Conservation (phyloP, 2,329 filamentous ascomycete genomes). For the Lachnellula cervina region DNA sequence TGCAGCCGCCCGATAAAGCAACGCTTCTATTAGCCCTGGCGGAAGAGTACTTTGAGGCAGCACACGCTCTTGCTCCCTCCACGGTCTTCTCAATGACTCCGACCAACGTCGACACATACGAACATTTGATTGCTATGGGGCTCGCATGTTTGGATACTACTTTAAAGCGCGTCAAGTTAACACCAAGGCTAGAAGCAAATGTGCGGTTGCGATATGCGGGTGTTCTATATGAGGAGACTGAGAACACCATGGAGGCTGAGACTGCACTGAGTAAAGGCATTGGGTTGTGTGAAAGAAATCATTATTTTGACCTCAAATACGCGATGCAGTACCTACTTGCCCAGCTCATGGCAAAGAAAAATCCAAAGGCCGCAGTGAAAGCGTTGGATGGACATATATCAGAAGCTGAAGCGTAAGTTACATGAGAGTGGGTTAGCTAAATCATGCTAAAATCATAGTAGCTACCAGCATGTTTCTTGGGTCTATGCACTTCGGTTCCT, state of each 20-base stretch:
- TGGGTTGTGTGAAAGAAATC: constrained; percentile 61
- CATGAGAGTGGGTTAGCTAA: background rate
- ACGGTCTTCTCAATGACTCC: constrained; percentile 47
- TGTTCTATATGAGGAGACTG: constrained; percentile 67
- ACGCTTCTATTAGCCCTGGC: constrained; percentile 62
- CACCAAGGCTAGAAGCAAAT: constrained; percentile 63
- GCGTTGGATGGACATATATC: constrained; percentile 64
- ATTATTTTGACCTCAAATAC: constrained; percentile 65
- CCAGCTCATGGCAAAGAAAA: constrained; percentile 65
- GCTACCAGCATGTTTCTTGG: constrained; percentile 65
- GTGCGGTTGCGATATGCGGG: constrained; percentile 67
- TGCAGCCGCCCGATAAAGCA: constrained; percentile 17
- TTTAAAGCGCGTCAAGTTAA: constrained; percentile 54
- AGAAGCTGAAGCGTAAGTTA: constrained; percentile 59
- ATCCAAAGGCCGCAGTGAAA: constrained; percentile 67
- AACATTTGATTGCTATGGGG: constrained; percentile 66
- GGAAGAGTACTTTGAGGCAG: constrained; percentile 69
- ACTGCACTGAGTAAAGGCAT: constrained; percentile 68
- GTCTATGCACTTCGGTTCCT: constrained; percentile 72
- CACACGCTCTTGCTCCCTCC: constrained; percentile 49
- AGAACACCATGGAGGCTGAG: constrained; percentile 69
- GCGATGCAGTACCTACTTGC: constrained; percentile 70
- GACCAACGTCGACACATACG: constrained; percentile 57
- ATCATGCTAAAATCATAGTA: constrained; percentile 12
- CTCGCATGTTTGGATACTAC: constrained; percentile 68